Evolutionary conservation across 1,139 yeast species (phyloP), one percentile per base, ranked within the genome.

Genomic region (Yamadazyma conglobata): DNA sequence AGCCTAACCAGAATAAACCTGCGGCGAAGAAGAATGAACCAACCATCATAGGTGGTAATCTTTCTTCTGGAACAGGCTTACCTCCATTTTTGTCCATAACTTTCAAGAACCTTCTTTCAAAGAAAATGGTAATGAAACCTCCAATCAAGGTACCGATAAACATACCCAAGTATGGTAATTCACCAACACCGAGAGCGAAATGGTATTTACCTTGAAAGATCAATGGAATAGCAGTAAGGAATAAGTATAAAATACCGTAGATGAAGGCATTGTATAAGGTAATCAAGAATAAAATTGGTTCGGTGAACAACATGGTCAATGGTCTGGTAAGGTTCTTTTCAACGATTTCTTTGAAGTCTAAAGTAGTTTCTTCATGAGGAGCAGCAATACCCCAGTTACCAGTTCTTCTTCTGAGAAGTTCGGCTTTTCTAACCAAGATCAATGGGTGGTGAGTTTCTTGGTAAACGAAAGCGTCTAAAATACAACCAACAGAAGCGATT

Each of bases 311-410:
- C 86, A 86, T 79, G 15, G 52, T 53, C 12, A 85, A 31, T 4
- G 95, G 95, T 58, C 94, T 73, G 4, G 80, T 50, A 26, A 86
- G 54, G 46, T 81, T 84, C 48, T 80, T 82, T 44, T 80, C 77
- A 17, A 68, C 73, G 40, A 87, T 77, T 46, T 81, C 89, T 47
- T 67, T 68, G 26, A 85, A 35, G 20, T 78, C 66, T 29, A 85
- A 61, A 32, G 70, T 69, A 34, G 79, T 71, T 45, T 79, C 83
- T 52, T 86, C 95, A 49, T 82, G 91, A 4, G 93, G 80, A 15
- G 95, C 94, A 48, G 76, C 78, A 32, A 86, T 81, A 22, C 87
- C 87, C 95, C 95, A 84, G 52, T 73, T 77, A 1, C 69, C 68
- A 4, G 72, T 65, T 49, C 71, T 50, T 49, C 76, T 64, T 52